A percentile compares a stretch with the other conserved stretches of the same genome.
Evolutionary conservation across 2,329 filamentous ascomycete genomes (phyloP).

Genomic region (Juglanconis sp.): DNA sequence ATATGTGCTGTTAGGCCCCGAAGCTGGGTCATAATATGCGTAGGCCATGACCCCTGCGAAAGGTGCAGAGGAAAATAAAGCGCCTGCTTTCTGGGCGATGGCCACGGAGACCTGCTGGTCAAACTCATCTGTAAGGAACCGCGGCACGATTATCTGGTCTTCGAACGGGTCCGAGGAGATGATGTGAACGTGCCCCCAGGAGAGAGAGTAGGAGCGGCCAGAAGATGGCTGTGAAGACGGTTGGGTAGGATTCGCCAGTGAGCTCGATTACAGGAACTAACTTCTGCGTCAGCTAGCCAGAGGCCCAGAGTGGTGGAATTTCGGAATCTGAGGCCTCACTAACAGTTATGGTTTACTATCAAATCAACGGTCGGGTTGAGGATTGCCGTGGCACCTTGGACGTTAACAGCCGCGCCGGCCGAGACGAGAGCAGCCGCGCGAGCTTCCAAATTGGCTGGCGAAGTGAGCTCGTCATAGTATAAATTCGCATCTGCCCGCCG

Average conservation of each 20-base stretch:
- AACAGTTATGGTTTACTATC: slow-evolving; percentile 15
- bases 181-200: slow-evolving; percentile 24
- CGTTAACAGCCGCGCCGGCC: slow-evolving; percentile 21
- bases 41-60: slow-evolving; percentile 20
- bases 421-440: slow-evolving; percentile 21
- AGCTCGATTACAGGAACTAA: slow-evolving; percentile 23
- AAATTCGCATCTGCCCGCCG: neutral
- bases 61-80: slow-evolving; percentile 19
- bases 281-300: neutral
- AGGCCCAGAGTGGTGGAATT: no score
- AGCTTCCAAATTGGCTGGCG: neutral
- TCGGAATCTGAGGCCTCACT: neutral
- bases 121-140: slow-evolving; percentile 22
- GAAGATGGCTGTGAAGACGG: slow-evolving; percentile 19
- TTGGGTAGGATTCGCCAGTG: slow-evolving; percentile 10
- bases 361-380: slow-evolving; percentile 23
- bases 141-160: slow-evolving; percentile 21
- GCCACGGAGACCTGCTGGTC: slow-evolving; percentile 22
- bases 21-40: slow-evolving; percentile 19
- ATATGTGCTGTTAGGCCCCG: slow-evolving; percentile 21
- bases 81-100: slow-evolving; percentile 12
- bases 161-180: slow-evolving; percentile 21
- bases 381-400: slow-evolving; percentile 19
- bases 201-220: slow-evolving; percentile 24
- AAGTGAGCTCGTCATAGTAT: neutral